These are phyloP conservation scores for Apiospora marii DNA, from an alignment of 2,329 filamentous ascomycete species.

Conservation along the genomic window DNA sequence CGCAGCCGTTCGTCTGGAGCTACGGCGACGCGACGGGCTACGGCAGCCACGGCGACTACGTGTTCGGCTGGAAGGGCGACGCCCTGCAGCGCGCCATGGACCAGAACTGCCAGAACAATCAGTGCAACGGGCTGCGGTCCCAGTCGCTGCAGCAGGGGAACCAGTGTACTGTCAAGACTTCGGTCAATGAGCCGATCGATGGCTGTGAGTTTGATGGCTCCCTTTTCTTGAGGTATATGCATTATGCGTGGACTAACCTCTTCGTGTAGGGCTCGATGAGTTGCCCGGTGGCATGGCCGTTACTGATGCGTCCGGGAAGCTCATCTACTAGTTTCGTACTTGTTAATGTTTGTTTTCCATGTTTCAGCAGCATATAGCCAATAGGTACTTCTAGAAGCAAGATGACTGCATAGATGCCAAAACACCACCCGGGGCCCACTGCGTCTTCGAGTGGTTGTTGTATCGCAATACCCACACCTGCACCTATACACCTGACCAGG, in stretches of 20 bases:
- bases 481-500: not conserved
- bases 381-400: not conserved
- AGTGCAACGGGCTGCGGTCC: slow-evolving; percentile 34
- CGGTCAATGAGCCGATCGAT: slow-evolving; percentile 35
- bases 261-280: slow-evolving; percentile 32
- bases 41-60: slow-evolving; percentile 46
- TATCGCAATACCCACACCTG: not conserved
- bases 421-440: not conserved
- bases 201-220: slow-evolving; percentile 33
- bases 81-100: slow-evolving; percentile 44
- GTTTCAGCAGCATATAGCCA: not conserved
- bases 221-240: not conserved
- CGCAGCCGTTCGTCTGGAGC: slow-evolving; percentile 41
- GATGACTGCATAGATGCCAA: not conserved
- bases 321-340: not conserved
- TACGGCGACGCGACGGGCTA: slow-evolving; percentile 42
- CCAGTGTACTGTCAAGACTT: slow-evolving; percentile 33
- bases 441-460: not conserved
- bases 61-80: slow-evolving; percentile 46
- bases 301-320: slow-evolving; percentile 28
- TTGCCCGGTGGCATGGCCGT: slow-evolving; percentile 37
- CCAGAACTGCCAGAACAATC: slow-evolving; percentile 43
- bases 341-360: not conserved
- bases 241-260: slow-evolving; percentile 21
- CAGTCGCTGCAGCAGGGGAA: slow-evolving; percentile 35